A percentile compares a stretch with the other conserved stretches of the same genome.
Evolutionary conservation across 1,139 yeast species (phyloP).

Genomic region (Martiniozyma asiatica): DNA sequence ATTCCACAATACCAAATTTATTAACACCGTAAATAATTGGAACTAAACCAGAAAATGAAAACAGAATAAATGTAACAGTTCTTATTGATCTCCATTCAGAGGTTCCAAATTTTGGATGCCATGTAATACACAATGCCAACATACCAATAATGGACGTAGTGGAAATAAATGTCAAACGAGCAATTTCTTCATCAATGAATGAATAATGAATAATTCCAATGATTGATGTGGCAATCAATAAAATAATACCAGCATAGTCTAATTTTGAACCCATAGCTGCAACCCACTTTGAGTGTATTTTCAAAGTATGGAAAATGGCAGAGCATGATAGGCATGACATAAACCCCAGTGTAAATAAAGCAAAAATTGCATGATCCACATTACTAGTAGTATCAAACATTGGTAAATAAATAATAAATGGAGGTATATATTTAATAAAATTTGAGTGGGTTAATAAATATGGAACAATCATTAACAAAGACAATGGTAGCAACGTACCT

Average conservation of each 20-base stretch:
- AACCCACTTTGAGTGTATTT: slow-evolving; percentile 57
- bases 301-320: slow-evolving; percentile 65
- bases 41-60: slow-evolving; percentile 68
- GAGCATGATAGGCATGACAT: slow-evolving; percentile 57
- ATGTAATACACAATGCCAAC: slow-evolving; percentile 52
- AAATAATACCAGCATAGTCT: slow-evolving; percentile 80
- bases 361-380: slow-evolving; percentile 32
- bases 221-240: slow-evolving; percentile 65
- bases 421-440: slow-evolving; percentile 17
- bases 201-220: slow-evolving; percentile 62
- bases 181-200: slow-evolving; percentile 36
- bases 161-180: slow-evolving; percentile 28
- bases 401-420: slow-evolving; percentile 24
- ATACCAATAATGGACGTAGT: slow-evolving; percentile 46
- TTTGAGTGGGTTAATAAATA: slow-evolving; percentile 10
- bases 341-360: slow-evolving; percentile 39
- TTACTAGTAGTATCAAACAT: slow-evolving; percentile 32
- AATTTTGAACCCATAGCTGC: slow-evolving; percentile 62
- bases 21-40: slow-evolving; percentile 49
- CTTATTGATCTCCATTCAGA: slow-evolving; percentile 66
- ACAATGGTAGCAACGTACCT: slow-evolving; percentile 29
- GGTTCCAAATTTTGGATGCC: slow-evolving; percentile 53
- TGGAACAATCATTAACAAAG: slow-evolving; percentile 16
- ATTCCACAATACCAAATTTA: slow-evolving; percentile 33
- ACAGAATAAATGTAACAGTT: slow-evolving; percentile 65